Conservation (phyloP, 192 early-diverging fungal species). For the Dissophora globulifera region DNA sequence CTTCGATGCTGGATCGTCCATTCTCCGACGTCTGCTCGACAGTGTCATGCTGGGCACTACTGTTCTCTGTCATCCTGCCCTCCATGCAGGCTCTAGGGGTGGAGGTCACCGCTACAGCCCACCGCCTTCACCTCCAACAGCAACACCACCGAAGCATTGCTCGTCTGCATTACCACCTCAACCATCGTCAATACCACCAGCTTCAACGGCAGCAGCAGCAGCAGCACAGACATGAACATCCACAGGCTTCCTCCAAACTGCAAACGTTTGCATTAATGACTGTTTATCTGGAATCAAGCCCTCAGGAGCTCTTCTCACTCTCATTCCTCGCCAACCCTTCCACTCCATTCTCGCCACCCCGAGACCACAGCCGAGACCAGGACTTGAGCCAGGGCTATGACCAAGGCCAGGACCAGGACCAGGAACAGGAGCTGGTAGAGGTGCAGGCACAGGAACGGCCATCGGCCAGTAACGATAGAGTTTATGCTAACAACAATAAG, state of each 20-base stretch:
- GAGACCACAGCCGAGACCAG: too few relatives aligned
- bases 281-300: slow-evolving; percentile 19
- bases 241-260: not conserved
- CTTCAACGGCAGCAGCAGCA: slow-evolving; percentile 1
- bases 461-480: too few relatives aligned
- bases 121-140: not conserved
- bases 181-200: slow-evolving; percentile 6
- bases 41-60: slow-evolving; percentile 45
- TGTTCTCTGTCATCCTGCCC: slow-evolving; percentile 43
- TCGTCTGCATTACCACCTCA: not conserved
- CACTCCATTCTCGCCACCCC: not conserved
- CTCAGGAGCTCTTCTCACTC: slow-evolving; percentile 14
- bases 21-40: slow-evolving; percentile 42
- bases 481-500: too few relatives aligned
- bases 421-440: too few relatives aligned
- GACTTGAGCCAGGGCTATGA: not conserved
- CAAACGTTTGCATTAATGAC: slow-evolving; percentile 21
- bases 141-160: not conserved
- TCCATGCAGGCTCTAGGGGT: slow-evolving; percentile 32
- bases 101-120: slow-evolving; percentile 7
- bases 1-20: slow-evolving; percentile 36
- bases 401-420: not conserved
- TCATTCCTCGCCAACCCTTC: slow-evolving; percentile 15
- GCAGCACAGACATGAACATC: slow-evolving; percentile 4
- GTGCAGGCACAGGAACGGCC: too few relatives aligned